These are phyloP conservation scores for Volvox carteri DNA, from an alignment of 163 green algal species.

Conservation along the genomic window DNA sequence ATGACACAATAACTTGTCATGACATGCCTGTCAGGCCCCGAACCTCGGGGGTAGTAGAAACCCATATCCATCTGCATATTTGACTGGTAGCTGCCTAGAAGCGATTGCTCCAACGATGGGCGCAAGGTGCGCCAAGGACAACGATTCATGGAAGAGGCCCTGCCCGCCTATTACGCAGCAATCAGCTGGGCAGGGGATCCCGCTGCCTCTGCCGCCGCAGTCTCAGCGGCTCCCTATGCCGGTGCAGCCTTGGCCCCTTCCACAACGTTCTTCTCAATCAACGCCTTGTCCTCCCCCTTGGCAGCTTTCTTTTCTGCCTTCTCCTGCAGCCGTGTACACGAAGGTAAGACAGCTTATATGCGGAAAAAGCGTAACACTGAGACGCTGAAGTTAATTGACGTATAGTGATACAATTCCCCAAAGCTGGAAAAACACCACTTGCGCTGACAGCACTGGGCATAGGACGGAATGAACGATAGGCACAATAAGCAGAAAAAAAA, in stretches of 20 bases:
- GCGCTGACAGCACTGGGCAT: no score
- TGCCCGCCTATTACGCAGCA: not conserved
- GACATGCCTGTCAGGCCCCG: slow-evolving; percentile 17
- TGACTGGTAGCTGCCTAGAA: not conserved
- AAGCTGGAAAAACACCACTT: no score
- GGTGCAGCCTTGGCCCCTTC: not conserved
- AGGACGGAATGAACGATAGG: no score
- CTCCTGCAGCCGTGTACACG: slow-evolving; percentile 7
- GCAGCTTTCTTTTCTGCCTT: slow-evolving; percentile 17
- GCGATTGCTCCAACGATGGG: not conserved
- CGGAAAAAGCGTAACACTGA: no score
- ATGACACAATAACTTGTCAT: not conserved
- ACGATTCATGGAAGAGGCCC: not conserved
- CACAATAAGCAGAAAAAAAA: no score
- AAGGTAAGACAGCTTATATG: no score
- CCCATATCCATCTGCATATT: slow-evolving; percentile 11
- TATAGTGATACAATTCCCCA: no score
- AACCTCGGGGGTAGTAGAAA: not conserved
- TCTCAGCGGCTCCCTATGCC: not conserved
- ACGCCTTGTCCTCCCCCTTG: slow-evolving; percentile 28
- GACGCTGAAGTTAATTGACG: no score
- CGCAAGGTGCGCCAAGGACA: not conserved
- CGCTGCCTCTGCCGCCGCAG: not conserved
- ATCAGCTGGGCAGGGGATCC: not conserved
- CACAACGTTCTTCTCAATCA: not conserved